A percentile compares a stretch with the other conserved stretches of the same genome.
These are phyloP conservation scores for Passiflora organensis DNA, from an alignment of 345 rosid species.

Conservation along the genomic window DNA sequence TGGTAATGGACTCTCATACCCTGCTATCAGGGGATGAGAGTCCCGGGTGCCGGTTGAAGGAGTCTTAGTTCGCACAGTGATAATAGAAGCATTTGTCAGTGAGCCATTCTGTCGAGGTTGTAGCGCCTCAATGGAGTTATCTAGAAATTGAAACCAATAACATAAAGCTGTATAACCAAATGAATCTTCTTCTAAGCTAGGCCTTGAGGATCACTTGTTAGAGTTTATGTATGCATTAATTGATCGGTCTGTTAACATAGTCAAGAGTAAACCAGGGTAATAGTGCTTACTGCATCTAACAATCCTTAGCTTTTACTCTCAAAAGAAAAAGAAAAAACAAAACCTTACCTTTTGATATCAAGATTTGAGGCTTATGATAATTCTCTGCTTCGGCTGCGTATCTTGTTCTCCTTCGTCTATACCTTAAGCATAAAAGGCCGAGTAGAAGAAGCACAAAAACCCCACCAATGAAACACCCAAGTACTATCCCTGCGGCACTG, in stretches of 20 bases:
- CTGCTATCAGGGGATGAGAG: not conserved
- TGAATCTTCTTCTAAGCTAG: too few relatives aligned
- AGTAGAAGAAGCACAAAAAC: constrained; percentile 24
- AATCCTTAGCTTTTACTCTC: too few relatives aligned
- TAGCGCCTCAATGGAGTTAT: not conserved
- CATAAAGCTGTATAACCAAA: not conserved
- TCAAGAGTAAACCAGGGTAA: too few relatives aligned
- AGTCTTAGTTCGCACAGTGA: constrained; percentile 5
- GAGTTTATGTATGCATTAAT: too few relatives aligned
- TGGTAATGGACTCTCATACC: constrained; percentile 3
- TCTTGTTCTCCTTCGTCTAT: constrained; percentile 16
- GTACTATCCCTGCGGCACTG: constrained; percentile 16
- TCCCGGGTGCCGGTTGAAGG: not conserved
- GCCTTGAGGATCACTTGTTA: too few relatives aligned
- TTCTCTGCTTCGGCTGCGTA: constrained; percentile 1
- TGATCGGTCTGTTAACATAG: too few relatives aligned
- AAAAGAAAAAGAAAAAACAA: too few relatives aligned
- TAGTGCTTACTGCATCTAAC: too few relatives aligned
- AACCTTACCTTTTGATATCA: constrained; percentile 5
- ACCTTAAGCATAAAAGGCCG: constrained; percentile 14
- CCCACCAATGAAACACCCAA: constrained; percentile 20
- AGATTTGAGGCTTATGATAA: not conserved
- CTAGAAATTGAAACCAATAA: not conserved
- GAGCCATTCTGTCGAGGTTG: constrained; percentile 8
- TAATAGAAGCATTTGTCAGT: constrained; percentile 10